Conservation (phyloP, 805 yeast species). For the Candida arabinofermentans region DNA sequence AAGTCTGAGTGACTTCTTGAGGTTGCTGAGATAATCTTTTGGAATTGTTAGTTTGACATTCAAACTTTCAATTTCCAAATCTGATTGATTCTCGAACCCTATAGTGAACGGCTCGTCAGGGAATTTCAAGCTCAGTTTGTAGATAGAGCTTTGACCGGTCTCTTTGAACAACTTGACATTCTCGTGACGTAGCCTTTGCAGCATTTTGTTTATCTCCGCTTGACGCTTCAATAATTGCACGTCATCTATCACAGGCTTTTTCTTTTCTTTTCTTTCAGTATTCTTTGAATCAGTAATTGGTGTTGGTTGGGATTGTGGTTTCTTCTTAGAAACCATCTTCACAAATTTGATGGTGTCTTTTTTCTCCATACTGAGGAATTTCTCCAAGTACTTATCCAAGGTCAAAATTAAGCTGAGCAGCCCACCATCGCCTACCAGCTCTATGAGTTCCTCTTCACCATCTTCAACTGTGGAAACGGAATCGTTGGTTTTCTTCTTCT, state of each 20-base stretch:
- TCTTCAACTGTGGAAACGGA: not conserved
- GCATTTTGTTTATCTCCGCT: conserved; percentile 24
- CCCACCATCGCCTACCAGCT: conserved; percentile 44
- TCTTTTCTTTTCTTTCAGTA: conserved; percentile 4
- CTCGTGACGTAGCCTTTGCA: conserved; percentile 22
- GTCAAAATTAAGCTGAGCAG: conserved; percentile 51
- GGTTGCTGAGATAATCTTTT: conserved; percentile 27
- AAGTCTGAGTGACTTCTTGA: conserved; percentile 24
- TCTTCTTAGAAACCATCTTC: conserved; percentile 19
- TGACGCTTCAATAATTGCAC: conserved; percentile 11
- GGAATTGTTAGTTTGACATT: conserved; percentile 31
- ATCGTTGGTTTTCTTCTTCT: conserved; percentile 6
- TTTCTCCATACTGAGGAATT: conserved; percentile 54
- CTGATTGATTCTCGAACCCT: conserved; percentile 27
- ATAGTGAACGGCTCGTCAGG: conserved; percentile 26
- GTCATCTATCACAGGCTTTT: not conserved
- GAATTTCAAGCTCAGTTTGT: conserved; percentile 24
- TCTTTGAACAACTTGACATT: conserved; percentile 25
- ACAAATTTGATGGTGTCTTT: conserved; percentile 61
- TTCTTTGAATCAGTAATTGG: conserved; percentile 1
- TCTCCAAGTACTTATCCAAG: conserved; percentile 56
- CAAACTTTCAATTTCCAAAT: conserved; percentile 23
- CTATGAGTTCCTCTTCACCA: not conserved
- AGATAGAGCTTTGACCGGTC: conserved; percentile 27
- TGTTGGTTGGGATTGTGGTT: conserved; percentile 4